These are phyloP conservation scores for Leishmania aethiopica DNA, from an alignment of 208 protist species.

Conservation along the genomic window DNA sequence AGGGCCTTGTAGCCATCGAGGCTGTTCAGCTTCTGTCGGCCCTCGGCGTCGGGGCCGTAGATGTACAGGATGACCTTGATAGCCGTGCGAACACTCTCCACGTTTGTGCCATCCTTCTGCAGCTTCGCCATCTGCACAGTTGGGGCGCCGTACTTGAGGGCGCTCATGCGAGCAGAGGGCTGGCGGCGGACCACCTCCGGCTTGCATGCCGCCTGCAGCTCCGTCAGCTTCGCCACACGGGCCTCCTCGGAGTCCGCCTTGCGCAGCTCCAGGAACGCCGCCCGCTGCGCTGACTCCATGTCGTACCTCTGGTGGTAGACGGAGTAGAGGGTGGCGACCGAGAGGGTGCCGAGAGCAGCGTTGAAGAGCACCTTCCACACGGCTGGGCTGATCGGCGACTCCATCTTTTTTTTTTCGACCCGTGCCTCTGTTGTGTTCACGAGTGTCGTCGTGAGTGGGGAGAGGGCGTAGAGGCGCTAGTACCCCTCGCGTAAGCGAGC, in stretches of 20 bases:
- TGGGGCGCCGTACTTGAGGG: constrained; percentile 41
- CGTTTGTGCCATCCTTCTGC: constrained; percentile 74
- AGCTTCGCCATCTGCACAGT: constrained; percentile 63
- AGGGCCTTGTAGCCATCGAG: constrained; percentile 66
- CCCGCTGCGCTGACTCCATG: constrained; percentile 43
- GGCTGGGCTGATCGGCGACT: constrained; percentile 84
- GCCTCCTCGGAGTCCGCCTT: constrained; percentile 46
- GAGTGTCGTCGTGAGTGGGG: neutral
- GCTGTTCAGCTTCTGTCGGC: constrained; percentile 44
- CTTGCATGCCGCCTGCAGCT: constrained; percentile 59
- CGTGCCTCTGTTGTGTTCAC: neutral
- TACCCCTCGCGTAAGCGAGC: neutral
- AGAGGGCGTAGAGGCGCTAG: neutral
- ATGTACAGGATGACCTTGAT: constrained; percentile 58
- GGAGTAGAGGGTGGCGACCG: constrained; percentile 58
- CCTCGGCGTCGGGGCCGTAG: constrained; percentile 67
- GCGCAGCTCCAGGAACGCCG: constrained; percentile 42
- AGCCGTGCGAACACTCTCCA: constrained; percentile 41
- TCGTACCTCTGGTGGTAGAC: constrained; percentile 83
- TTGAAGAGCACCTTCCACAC: constrained; percentile 78
- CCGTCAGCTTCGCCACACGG: constrained; percentile 35
- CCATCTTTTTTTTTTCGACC: constrained; percentile 40
- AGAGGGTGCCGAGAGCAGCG: constrained; percentile 50
- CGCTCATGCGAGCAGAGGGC: constrained; percentile 49
- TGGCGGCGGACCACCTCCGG: constrained; percentile 65